Evolutionary conservation across 306 rosid species (phyloP).

Genomic region (Citrullus amarus): DNA sequence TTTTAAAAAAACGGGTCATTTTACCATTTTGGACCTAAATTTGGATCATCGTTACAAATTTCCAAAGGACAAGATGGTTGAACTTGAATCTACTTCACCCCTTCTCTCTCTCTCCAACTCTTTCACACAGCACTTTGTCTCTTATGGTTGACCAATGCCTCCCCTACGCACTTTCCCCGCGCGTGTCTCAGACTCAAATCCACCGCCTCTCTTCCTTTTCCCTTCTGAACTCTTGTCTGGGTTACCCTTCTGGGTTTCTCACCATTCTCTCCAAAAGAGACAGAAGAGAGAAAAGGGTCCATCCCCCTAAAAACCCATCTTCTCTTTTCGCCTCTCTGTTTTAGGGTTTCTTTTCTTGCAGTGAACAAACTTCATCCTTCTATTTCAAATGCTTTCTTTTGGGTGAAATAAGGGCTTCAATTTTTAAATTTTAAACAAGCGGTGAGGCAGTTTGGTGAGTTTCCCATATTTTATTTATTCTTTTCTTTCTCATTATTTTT

Average conservation of each 20-base stretch:
- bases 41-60: too few relatives aligned
- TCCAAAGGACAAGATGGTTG: neutral
- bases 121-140: slow-evolving; percentile 16
- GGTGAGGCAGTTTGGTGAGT: slow-evolving; percentile 37
- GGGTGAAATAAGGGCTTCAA: neutral
- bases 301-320: neutral
- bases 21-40: too few relatives aligned
- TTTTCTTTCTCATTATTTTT: slow-evolving; percentile 5
- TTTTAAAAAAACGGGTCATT: too few relatives aligned
- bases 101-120: neutral
- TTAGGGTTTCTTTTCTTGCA: slow-evolving; percentile 29
- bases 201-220: neutral
- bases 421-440: neutral
- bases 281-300: neutral
- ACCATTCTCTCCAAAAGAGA: neutral
- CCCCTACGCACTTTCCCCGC: slow-evolving; percentile 26
- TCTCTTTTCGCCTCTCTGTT: slow-evolving; percentile 28
- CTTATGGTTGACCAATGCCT: slow-evolving; percentile 23
- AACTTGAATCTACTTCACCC: neutral
- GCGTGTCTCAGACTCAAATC: slow-evolving; percentile 12
- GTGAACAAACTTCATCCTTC: slow-evolving; percentile 1
- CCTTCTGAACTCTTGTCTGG: slow-evolving; percentile 13
- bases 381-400: neutral
- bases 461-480: slow-evolving; percentile 1
- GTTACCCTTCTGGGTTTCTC: slow-evolving; percentile 23